These are phyloP conservation scores for Bondarzewia mesenterica DNA, from an alignment of 1,284 basidiomycete species.

Conservation along the genomic window DNA sequence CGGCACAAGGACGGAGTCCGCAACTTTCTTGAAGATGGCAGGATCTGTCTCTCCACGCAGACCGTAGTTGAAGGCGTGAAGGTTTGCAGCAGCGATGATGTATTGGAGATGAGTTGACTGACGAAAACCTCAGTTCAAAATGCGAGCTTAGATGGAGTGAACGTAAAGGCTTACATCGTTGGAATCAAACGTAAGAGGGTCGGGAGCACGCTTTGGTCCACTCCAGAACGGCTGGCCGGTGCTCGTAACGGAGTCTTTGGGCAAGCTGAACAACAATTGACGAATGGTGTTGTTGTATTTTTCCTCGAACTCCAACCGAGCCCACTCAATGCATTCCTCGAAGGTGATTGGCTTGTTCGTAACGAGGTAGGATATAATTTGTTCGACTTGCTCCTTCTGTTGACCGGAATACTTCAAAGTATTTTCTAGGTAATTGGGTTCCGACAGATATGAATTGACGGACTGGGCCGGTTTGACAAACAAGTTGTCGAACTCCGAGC, in stretches of 20 bases:
- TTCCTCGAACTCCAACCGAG: slow-evolving; percentile 91
- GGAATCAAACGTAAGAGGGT: slow-evolving; percentile 81
- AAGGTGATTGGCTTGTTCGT: slow-evolving; percentile 91
- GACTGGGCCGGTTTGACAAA: slow-evolving; percentile 94
- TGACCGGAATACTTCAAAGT: slow-evolving; percentile 88
- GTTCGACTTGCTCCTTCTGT: slow-evolving; percentile 84
- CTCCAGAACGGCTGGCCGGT: slow-evolving; percentile 96
- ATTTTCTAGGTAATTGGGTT: slow-evolving; percentile 92
- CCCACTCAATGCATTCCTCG: slow-evolving; percentile 98
- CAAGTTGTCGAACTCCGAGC: slow-evolving; percentile 86
- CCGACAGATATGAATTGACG: slow-evolving; percentile 95
- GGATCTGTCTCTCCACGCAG: slow-evolving; percentile 86
- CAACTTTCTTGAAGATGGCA: slow-evolving; percentile 75
- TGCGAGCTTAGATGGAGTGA: slow-evolving; percentile 1
- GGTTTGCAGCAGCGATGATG: slow-evolving; percentile 90
- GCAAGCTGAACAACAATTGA: slow-evolving; percentile 90
- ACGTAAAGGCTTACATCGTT: slow-evolving; percentile 56
- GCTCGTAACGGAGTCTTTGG: slow-evolving; percentile 86
- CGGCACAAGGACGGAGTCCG: slow-evolving; percentile 84
- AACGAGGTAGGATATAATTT: slow-evolving; percentile 88
- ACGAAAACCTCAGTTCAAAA: slow-evolving; percentile 5
- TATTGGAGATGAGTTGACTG: slow-evolving; percentile 86
- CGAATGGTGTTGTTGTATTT: slow-evolving; percentile 93
- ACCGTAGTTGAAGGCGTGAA: slow-evolving; percentile 98
- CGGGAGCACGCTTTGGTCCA: slow-evolving; percentile 97